Conservation (phyloP, 108 stramenopile genomes). For the Pseudonitzschia multistriata region DNA sequence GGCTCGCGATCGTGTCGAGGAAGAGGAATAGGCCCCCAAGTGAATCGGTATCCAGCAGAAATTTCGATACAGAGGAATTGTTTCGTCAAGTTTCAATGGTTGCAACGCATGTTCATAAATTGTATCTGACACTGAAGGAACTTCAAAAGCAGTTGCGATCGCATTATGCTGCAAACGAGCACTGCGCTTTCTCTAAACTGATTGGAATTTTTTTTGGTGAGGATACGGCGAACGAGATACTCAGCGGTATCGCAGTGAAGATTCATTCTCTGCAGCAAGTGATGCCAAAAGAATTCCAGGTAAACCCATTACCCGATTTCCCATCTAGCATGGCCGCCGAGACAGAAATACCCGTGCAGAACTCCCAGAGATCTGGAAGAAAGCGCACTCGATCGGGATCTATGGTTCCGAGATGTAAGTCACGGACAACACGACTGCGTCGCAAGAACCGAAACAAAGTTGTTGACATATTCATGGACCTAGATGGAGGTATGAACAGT, state of each 20-base stretch:
- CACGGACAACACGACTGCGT: neutral
- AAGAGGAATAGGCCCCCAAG: slow-evolving; percentile 18
- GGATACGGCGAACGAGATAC: slow-evolving; percentile 10
- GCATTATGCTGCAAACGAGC: neutral
- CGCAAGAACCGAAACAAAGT: slow-evolving; percentile 40
- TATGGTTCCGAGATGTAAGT: neutral
- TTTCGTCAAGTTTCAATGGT: slow-evolving; percentile 6
- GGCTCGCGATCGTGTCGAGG: slow-evolving; percentile 21
- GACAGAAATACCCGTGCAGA: neutral
- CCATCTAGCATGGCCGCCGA: slow-evolving; percentile 8
- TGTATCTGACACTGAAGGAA: slow-evolving; percentile 18
- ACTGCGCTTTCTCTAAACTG: neutral
- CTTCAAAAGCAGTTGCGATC: neutral
- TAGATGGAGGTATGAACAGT: slow-evolving; percentile 24
- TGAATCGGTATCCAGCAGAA: neutral
- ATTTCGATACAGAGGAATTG: slow-evolving; percentile 13
- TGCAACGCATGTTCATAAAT: slow-evolving; percentile 14
- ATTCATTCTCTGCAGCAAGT: slow-evolving; percentile 5
- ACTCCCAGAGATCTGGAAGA: neutral
- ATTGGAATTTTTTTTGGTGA: slow-evolving; percentile 6
- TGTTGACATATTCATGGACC: slow-evolving; percentile 34
- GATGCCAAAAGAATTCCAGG: slow-evolving; percentile 8
- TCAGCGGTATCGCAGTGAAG: neutral
- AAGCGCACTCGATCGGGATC: neutral
- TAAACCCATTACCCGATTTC: slow-evolving; percentile 22